A percentile compares a stretch with the other conserved stretches of the same genome.
phyloP scores from a whole-genome alignment of 768 basidiomycete genomes.

The Tricholoma sp. region DNA sequence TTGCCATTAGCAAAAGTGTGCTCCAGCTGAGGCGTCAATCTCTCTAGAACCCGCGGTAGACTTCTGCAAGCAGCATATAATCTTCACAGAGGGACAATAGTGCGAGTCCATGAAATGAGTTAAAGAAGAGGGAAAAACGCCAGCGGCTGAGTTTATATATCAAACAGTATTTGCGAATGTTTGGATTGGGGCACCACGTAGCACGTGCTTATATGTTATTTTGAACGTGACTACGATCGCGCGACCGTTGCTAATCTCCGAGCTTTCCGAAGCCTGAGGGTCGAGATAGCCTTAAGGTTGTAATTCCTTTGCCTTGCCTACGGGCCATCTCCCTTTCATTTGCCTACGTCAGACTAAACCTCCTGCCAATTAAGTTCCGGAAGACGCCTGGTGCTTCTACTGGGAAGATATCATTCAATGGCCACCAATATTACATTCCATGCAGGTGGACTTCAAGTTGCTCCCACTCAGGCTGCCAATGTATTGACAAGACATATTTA shows the following conservation, averaged over 20 bases:
- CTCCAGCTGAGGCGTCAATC: slow-evolving; percentile 29
- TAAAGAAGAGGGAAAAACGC: slow-evolving; percentile 13
- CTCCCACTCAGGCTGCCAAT: not conserved
- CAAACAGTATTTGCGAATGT: not conserved
- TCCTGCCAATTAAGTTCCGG: too few relatives aligned
- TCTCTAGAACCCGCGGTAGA: slow-evolving; percentile 28
- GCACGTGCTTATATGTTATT: too few relatives aligned
- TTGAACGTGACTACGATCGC: slow-evolving; percentile 9
- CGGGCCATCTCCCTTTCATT: too few relatives aligned
- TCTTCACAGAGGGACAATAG: slow-evolving; percentile 33
- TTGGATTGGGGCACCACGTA: not conserved
- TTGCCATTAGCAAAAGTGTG: slow-evolving; percentile 20
- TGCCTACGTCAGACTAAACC: too few relatives aligned
- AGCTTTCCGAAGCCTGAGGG: too few relatives aligned
- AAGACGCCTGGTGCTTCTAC: too few relatives aligned
- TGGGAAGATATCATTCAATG: slow-evolving; percentile 22
- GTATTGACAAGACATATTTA: slow-evolving; percentile 1
- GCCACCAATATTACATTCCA: slow-evolving; percentile 58
- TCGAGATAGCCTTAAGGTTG: too few relatives aligned
- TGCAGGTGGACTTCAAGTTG: slow-evolving; percentile 10
- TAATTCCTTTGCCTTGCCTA: too few relatives aligned
- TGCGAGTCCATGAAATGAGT: slow-evolving; percentile 28
- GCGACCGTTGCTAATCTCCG: slow-evolving; percentile 17
- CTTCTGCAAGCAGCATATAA: slow-evolving; percentile 26
- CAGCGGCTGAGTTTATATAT: slow-evolving; percentile 2